phyloP scores from a whole-genome alignment of 495 filamentous ascomycete species.

The Letharia columbiana region DNA sequence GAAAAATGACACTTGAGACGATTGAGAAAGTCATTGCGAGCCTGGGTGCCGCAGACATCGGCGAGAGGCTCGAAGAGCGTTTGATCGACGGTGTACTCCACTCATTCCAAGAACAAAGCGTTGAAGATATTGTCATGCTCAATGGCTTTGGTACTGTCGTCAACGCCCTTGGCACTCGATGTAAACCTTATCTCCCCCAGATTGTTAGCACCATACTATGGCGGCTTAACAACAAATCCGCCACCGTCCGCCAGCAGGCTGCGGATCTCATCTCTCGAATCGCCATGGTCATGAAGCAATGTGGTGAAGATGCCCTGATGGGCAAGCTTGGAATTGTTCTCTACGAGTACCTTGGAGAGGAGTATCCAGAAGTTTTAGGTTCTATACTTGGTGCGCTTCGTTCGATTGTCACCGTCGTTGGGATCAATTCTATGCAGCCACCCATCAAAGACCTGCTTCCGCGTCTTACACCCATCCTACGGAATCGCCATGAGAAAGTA shows the following conservation, averaged over 20 bases:
- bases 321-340: conserved; percentile 93
- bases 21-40: conserved; percentile 91
- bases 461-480: conserved; percentile 89
- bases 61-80: conserved; percentile 82
- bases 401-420: conserved; percentile 95
- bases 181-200: conserved; percentile 93
- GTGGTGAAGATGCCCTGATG: conserved; percentile 91
- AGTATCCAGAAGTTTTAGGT: conserved; percentile 96
- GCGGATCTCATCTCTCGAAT: conserved; percentile 95
- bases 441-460: conserved; percentile 97
- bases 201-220: conserved; percentile 96
- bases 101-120: conserved; percentile 96
- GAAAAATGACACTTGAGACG: conserved; percentile 98
- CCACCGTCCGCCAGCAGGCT: conserved; percentile 92
- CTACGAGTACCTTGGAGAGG: conserved; percentile 97
- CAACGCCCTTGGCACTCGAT: conserved; percentile 85
- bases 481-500: conserved; percentile 98
- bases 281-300: conserved; percentile 98
- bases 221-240: conserved; percentile 93
- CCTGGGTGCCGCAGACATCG: conserved; percentile 88
- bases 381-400: conserved; percentile 93
- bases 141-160: conserved; percentile 99
- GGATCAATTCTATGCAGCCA: conserved; percentile 97
- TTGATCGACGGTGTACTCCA: conserved; percentile 94
- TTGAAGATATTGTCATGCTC: conserved; percentile 91